Percentiles rank a stretch among this genome's conserved stretches.
Conservation (phyloP, 176 grass and related monocot species). For the Juncus inflexus region DNA sequence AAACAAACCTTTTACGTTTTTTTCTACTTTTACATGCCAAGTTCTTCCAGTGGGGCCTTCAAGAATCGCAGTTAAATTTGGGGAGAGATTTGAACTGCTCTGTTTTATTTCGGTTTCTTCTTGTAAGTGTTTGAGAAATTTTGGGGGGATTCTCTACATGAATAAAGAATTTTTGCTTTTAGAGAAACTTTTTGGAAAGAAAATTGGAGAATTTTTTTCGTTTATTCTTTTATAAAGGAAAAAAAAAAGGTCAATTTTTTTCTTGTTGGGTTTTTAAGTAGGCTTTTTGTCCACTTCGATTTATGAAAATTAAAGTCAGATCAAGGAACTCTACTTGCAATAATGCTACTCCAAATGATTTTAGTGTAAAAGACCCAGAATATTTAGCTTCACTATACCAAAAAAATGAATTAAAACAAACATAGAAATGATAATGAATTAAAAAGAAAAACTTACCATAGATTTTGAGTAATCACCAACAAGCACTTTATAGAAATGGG, state of each 20-base stretch:
- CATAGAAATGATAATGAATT: background rate
- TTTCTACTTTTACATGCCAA: constrained; percentile 55
- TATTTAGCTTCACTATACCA: too few relatives aligned
- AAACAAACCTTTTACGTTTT: constrained; percentile 48
- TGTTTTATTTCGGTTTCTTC: constrained; percentile 36
- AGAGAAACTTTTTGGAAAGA: constrained; percentile 1
- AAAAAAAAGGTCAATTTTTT: too few relatives aligned
- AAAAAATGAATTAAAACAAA: background rate
- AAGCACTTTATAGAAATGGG: constrained; percentile 95
- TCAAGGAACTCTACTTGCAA: too few relatives aligned
- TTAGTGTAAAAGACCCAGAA: too few relatives aligned
- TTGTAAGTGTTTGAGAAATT: constrained; percentile 70
- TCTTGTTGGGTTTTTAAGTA: too few relatives aligned
- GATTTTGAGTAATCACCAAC: constrained; percentile 66
- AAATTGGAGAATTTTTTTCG: too few relatives aligned
- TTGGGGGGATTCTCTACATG: constrained; percentile 71
- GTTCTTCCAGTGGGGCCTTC: constrained; percentile 58
- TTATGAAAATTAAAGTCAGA: too few relatives aligned
- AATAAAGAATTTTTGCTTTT: background rate
- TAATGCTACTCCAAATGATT: too few relatives aligned
- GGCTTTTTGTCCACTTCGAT: too few relatives aligned
- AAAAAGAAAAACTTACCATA: constrained; percentile 45
- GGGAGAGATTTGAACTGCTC: constrained; percentile 26
- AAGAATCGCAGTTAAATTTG: constrained; percentile 43
- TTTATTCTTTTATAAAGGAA: too few relatives aligned